These are phyloP conservation scores for Cyberlindnera euphorbiae DNA, from an alignment of 805 yeast species.

Conservation along the genomic window DNA sequence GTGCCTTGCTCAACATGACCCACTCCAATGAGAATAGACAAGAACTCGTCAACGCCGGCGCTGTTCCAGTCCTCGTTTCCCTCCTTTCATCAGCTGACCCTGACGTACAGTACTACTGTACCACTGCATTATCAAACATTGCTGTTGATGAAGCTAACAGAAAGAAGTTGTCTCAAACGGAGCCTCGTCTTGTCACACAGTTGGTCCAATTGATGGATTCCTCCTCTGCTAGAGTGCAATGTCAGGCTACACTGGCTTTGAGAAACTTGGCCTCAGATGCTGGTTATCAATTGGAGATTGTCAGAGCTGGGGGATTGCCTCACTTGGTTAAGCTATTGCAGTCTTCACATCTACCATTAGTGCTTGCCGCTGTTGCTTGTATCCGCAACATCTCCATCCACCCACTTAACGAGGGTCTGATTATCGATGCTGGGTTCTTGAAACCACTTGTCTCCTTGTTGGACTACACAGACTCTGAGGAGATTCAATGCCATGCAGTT, in stretches of 20 bases:
- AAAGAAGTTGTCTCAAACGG: conserved; percentile 82
- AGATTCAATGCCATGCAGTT: conserved; percentile 97
- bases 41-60: conserved; percentile 95
- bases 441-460: conserved; percentile 83
- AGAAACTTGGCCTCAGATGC: conserved; percentile 96
- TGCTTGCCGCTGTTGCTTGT: conserved; percentile 96
- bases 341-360: conserved; percentile 85
- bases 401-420: conserved; percentile 91
- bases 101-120: conserved; percentile 97
- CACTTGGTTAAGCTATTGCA: conserved; percentile 87
- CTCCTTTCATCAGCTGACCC: conserved; percentile 82
- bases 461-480: conserved; percentile 84
- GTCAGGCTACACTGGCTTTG: conserved; percentile 96
- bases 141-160: conserved; percentile 95
- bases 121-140: conserved; percentile 93
- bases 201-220: conserved; percentile 90
- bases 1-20: conserved; percentile 96
- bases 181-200: conserved; percentile 85
- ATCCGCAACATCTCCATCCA: conserved; percentile 95
- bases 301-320: conserved; percentile 91
- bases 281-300: conserved; percentile 92
- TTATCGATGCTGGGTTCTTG: conserved; percentile 94
- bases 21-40: conserved; percentile 95
- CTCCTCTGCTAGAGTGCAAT: conserved; percentile 89
- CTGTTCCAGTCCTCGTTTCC: conserved; percentile 92